Base-by-base conservation (phyloP, 495 filamentous ascomycete genomes). In the Lindgomyces ingoldianus region DNA sequence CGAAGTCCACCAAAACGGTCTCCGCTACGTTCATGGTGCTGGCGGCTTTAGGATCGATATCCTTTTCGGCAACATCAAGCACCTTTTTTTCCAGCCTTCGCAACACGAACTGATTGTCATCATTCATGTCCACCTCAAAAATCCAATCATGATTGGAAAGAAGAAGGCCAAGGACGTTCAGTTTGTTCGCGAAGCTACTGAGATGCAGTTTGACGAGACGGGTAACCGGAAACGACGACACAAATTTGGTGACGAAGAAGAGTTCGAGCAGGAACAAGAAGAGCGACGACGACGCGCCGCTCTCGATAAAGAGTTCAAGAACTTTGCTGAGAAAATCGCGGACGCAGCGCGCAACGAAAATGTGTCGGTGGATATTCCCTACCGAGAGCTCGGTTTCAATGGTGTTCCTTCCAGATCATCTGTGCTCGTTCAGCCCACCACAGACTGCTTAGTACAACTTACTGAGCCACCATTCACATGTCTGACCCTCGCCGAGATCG, bases 121-220 rank as follows among this genome's bases (percentile, higher is more conserved):
- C 69, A 98, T 99, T 65, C 95, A 99, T 72, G 85, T 98, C 54
- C 95, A 99, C 76, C 84, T 99, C 41, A 96, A 95, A 76, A 96
- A 97, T 51, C 95, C 95, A 6, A 97, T 99, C 74, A 89, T 99
- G 79, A 91, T 99, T 62, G 95, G 94, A 39, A 98, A 97, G 83
- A 91, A 93, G 81, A 98, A 98, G 83, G 93, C 95, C 3, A 94
- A 93, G 75, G 95, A 99, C 77, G 88, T 99, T 0, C 95, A 99
- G 73, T 99, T 99, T 80, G 96, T 96, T 64, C 85, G 95, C 46
- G 95, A 99, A 77, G 95, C 95, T 11, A 98, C 94, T 1, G 94
- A 99, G 67, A 97, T 98, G 78, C 90, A 94, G 72, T 98, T 99
- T 69, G 95, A 99, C 73, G 95, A 99, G 78, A 99, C 95, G 33